phyloP scores from a whole-genome alignment of 2,329 filamentous ascomycete genomes.

The Colletotrichum tropicale region DNA sequence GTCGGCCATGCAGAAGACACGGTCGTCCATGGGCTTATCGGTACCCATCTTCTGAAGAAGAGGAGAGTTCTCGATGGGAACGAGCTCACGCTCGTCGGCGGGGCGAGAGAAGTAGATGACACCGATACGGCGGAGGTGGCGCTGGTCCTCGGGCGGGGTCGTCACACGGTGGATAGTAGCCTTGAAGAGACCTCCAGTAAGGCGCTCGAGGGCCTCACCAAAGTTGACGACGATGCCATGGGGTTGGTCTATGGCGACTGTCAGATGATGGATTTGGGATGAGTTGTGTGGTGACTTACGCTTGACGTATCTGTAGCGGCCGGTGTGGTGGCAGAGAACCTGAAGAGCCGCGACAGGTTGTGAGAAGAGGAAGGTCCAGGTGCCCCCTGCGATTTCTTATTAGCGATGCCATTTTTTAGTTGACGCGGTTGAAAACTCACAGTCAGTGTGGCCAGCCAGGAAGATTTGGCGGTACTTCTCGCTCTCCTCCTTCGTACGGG shows the following conservation, averaged over 20 bases:
- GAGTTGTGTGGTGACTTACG: background rate
- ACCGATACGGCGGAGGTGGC: conserved; percentile 36
- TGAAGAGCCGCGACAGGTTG: conserved; percentile 43
- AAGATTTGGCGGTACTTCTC: conserved; percentile 40
- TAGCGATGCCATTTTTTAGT: accelerated
- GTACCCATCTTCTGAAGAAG: conserved; percentile 32
- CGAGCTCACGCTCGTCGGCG: conserved; percentile 37
- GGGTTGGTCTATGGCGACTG: conserved; percentile 26
- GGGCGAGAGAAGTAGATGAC: conserved; percentile 45
- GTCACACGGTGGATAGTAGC: conserved; percentile 34
- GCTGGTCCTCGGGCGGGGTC: conserved; percentile 37
- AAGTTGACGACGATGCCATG: conserved; percentile 42
- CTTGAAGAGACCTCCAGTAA: conserved; percentile 34
- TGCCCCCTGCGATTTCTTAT: conserved; percentile 22
- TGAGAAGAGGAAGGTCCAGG: conserved; percentile 41
- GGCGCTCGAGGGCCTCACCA: conserved; percentile 33
- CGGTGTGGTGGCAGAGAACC: conserved; percentile 34
- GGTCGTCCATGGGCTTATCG: conserved; percentile 31
- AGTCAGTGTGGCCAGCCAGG: conserved; percentile 45
- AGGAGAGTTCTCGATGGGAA: conserved; percentile 36
- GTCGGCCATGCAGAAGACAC: conserved; percentile 30
- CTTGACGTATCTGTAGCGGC: conserved; percentile 40
- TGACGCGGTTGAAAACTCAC: background rate
- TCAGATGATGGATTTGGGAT: background rate
- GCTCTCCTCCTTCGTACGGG: conserved; percentile 36